phyloP scores from a whole-genome alignment of 2,329 filamentous ascomycete genomes.

The Fonsecaea pedrosoi region DNA sequence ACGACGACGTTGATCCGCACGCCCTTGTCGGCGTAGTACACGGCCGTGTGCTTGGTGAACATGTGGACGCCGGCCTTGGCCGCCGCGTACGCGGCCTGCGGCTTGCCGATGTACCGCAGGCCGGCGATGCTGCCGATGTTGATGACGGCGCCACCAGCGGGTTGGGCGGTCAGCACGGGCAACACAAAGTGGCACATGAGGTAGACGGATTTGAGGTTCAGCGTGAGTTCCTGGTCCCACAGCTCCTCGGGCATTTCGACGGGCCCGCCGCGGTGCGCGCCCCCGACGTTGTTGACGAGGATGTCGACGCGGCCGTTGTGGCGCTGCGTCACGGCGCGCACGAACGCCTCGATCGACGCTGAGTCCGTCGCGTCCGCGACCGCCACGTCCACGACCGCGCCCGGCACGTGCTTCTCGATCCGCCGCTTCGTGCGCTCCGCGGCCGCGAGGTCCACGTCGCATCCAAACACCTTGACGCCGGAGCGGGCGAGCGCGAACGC shows the following conservation, averaged over 20 bases:
- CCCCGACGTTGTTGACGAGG: constrained; percentile 63
- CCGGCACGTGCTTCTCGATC: neutral
- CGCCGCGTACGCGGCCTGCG: constrained; percentile 62
- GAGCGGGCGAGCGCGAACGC: constrained; percentile 16
- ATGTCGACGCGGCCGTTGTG: constrained; percentile 64
- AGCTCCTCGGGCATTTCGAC: constrained; percentile 56
- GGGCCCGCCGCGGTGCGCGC: constrained; percentile 60
- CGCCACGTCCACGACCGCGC: constrained; percentile 11
- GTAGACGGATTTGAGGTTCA: constrained; percentile 65
- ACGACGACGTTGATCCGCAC: constrained; percentile 64
- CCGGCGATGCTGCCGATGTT: constrained; percentile 61
- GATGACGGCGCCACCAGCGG: constrained; percentile 50
- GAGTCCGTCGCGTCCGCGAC: neutral
- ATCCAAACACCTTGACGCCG: constrained; percentile 25
- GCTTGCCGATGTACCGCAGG: constrained; percentile 58
- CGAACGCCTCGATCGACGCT: constrained; percentile 55
- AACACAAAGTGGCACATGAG: constrained; percentile 60
- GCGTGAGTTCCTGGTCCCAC: constrained; percentile 61
- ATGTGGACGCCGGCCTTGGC: constrained; percentile 60
- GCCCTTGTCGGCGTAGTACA: constrained; percentile 49
- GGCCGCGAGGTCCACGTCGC: constrained; percentile 16
- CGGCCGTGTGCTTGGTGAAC: constrained; percentile 58
- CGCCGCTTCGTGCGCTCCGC: constrained; percentile 14
- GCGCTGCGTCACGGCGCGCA: constrained; percentile 59
- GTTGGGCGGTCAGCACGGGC: constrained; percentile 61